Evolutionary conservation across 805 yeast genomes (phyloP), one percentile per base, ranked within the genome.

Genomic region (Candida palmyrensis): DNA sequence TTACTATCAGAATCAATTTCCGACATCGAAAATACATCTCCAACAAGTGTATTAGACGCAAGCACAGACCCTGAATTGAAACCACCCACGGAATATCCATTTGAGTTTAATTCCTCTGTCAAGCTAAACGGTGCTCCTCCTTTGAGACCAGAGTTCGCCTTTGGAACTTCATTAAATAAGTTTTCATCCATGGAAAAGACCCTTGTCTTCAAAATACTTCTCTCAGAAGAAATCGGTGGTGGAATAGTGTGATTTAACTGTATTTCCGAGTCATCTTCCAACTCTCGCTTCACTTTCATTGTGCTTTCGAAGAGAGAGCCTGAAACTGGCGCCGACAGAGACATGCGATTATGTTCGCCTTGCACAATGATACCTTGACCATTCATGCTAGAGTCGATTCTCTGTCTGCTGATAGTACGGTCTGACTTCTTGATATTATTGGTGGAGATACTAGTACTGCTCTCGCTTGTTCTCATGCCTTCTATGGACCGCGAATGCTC

Each of bases 401-500:
- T n/a, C n/a, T n/a, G n/a, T n/a, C n/a, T n/a, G n/a, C n/a, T n/a
- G n/a, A n/a, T n/a, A n/a, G n/a, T n/a, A n/a, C n/a, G n/a, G n/a
- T n/a, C n/a, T n/a, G n/a, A n/a, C n/a, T n/a, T n/a, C n/a, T 10
- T 24, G 11, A 16, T 12, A 24, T 21, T 21, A 21, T 21, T 21
- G 24, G 11, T 11, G 9, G 24, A 21, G 11, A 11, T 21, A 21
- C 27, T 24, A 16, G 15, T 24, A 10, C 10, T 24, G 10, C 10
- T 24, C n/a, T n/a, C n/a, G n/a, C n/a, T n/a, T n/a, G n/a, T n/a
- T 25, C 28, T 25, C 18, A 25, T 15, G 10, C 28, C 10, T 25
- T 31, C 34, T 10, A 31, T 18, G 17, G 33, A 34, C 14, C 30
- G 36, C 24, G 40, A 39, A 42, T 63, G 69, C 15, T 54, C 53